A percentile compares a stretch with the other conserved stretches of the same genome.
phyloP scores from a whole-genome alignment of 2,329 filamentous ascomycete species.

The Hypoxylon sp. region DNA sequence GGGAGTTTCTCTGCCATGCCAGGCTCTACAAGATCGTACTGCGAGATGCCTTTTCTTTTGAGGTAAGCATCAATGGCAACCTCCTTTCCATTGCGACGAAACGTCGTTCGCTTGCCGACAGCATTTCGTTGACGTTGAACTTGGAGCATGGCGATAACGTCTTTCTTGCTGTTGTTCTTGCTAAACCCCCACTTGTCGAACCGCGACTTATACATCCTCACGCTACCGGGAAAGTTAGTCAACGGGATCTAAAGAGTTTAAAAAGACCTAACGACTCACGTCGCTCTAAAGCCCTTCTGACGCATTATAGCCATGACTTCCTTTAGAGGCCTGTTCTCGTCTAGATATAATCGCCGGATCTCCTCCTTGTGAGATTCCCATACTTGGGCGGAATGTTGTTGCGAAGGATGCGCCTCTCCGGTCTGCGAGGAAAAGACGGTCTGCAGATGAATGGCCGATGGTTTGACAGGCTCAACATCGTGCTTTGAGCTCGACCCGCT shows the following conservation, averaged over 20 bases:
- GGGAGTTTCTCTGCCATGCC: conserved; percentile 50
- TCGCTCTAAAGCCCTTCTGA: conserved; percentile 65
- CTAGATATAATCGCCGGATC: conserved; percentile 64
- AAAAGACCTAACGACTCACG: conserved; percentile 56
- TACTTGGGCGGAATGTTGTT: conserved; percentile 51
- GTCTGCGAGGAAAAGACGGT: conserved; percentile 54
- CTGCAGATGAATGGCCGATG: conserved; percentile 49
- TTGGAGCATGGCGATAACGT: conserved; percentile 65
- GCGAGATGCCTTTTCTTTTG: conserved; percentile 67
- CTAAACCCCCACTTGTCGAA: conserved; percentile 70
- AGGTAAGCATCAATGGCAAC: conserved; percentile 68
- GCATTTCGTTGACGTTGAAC: conserved; percentile 69
- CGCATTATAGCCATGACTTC: conserved; percentile 68
- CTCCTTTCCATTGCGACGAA: conserved; percentile 67
- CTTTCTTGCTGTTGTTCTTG: conserved; percentile 69
- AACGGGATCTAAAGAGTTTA: conserved; percentile 15
- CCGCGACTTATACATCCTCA: conserved; percentile 70
- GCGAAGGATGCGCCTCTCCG: conserved; percentile 52
- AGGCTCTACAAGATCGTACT: conserved; percentile 62
- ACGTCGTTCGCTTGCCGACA: conserved; percentile 67
- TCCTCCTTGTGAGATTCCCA: conserved; percentile 65
- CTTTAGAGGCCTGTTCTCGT: conserved; percentile 66
- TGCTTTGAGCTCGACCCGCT: conserved; percentile 35
- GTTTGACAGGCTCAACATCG: conserved; percentile 44
- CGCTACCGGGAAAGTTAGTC: conserved; percentile 55